Percentiles rank a stretch among this genome's conserved stretches.
phyloP scores from a whole-genome alignment of 2,329 filamentous ascomycete species.

The Aspergillus aculeatinus region DNA sequence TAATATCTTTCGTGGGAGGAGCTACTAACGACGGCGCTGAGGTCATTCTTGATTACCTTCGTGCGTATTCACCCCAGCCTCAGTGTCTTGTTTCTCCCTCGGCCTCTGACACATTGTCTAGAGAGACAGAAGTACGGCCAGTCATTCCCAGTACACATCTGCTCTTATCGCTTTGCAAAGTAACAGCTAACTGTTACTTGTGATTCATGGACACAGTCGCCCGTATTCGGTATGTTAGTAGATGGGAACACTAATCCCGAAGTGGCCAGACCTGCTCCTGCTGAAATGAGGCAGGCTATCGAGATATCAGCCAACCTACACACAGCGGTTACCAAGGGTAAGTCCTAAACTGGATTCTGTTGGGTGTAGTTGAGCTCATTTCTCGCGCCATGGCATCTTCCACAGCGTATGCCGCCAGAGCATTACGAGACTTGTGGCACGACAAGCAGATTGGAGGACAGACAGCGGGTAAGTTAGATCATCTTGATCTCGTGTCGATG shows the following conservation, averaged over 20 bases:
- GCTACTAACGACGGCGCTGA: slow-evolving; percentile 33
- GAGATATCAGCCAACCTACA: slow-evolving; percentile 63
- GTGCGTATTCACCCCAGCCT: slow-evolving; percentile 34
- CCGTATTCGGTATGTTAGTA: slow-evolving; percentile 48
- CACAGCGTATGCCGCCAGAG: slow-evolving; percentile 57
- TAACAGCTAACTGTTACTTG: slow-evolving; percentile 9
- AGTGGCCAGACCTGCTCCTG: neutral
- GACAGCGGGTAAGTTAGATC: slow-evolving; percentile 46
- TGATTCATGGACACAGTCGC: slow-evolving; percentile 40
- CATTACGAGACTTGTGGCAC: slow-evolving; percentile 63
- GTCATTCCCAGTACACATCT: neutral
- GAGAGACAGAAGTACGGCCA: slow-evolving; percentile 49
- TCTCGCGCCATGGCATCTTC: neutral
- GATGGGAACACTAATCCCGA: neutral
- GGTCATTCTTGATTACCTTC: slow-evolving; percentile 52
- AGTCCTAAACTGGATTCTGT: neutral
- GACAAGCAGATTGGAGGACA: slow-evolving; percentile 59
- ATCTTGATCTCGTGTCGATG: neutral
- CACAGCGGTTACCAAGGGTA: slow-evolving; percentile 59
- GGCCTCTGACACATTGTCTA: slow-evolving; percentile 20
- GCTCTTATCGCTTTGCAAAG: neutral
- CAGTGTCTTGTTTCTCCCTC: neutral
- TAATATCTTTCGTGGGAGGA: slow-evolving; percentile 3
- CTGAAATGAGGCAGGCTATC: slow-evolving; percentile 41
- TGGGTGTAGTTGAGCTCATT: neutral